Percentiles rank a stretch among this genome's conserved stretches.
phyloP scores from a whole-genome alignment of 2,329 filamentous ascomycete genomes.

The Thelonectria discophora region DNA sequence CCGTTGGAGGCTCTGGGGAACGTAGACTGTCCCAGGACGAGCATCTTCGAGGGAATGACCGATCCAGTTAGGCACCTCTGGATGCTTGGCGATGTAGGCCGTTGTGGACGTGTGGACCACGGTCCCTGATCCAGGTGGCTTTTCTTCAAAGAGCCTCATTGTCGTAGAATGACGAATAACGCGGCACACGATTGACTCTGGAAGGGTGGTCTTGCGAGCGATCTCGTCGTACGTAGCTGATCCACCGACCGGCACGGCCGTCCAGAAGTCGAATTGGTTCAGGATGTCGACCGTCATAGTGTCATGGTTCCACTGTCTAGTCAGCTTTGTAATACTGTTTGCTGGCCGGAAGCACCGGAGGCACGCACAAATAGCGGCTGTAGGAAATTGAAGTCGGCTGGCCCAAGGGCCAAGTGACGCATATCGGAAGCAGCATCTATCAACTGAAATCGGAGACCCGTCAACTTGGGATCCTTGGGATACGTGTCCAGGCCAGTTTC shows the following conservation, averaged over 20 bases:
- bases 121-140: not conserved
- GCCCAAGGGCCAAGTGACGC: constrained; percentile 21
- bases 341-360: not conserved
- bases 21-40: constrained; percentile 43
- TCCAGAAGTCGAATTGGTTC: constrained; percentile 36
- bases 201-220: constrained; percentile 47
- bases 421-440: constrained; percentile 21
- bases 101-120: constrained; percentile 50
- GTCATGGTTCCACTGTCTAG: constrained; percentile 11
- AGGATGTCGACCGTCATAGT: constrained; percentile 21
- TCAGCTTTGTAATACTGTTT: not conserved
- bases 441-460: constrained; percentile 20
- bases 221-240: constrained; percentile 29
- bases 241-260: constrained; percentile 31
- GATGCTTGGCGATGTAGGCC: constrained; percentile 44
- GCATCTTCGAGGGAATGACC: not conserved
- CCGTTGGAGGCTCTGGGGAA: constrained; percentile 44
- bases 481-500: not conserved
- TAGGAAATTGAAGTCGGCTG: constrained; percentile 20
- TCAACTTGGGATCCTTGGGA: constrained; percentile 19
- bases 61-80: constrained; percentile 30
- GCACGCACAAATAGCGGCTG: constrained; percentile 4
- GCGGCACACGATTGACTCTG: constrained; percentile 48
- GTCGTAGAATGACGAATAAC: constrained; percentile 49
- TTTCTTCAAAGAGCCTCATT: constrained; percentile 46